Base-by-base conservation (phyloP, 2,329 filamentous ascomycete species). In the Aspergillus sergii region DNA sequence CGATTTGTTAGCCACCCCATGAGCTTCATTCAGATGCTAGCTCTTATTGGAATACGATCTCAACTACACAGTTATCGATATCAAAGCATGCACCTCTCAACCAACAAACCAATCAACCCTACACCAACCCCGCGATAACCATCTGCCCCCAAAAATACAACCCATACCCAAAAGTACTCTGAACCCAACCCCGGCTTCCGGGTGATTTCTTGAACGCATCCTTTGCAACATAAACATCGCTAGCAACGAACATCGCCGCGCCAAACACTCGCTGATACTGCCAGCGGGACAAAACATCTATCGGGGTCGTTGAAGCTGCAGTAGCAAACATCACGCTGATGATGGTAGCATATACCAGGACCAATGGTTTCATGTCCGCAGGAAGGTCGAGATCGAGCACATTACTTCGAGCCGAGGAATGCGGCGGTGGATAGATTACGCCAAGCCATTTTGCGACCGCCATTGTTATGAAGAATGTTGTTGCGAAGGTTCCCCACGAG, bases 61-160 rank as follows among this genome's bases (percentile, higher is more conserved):
- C n/a, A 41, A 9, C 16, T 6, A 16, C 36, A 19, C 39, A 19
- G 39, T 7, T 19, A 9, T 41, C 7, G 16, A 41, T 41, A n/a
- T 3, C 7, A 4, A 19, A n/a, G 16, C 16, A 41, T 10, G 8
- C 39, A n/a, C 39, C 39, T n/a, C 39, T 41, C 23, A 28, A 8
- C 14, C 46, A 19, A 50, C 26, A 19, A 26, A 23, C 14, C 16
- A 7, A 10, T 50, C 26, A 50, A 7, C 23, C 26, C 26, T 50
- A 14, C 14, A 32, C 46, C 46, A 50, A 50, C 16, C 34, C 71
- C 32, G 70, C 71, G 32, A 73, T 64, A 50, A 73, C 61, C 69
- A 72, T 72, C 60, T 73, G 71, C 10, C 67, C 71, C 71, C 71
- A 72, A 48, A 73, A 73, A 63, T 73, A 73, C 53, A 73, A 64